Percentiles rank a stretch among this genome's conserved stretches.
Conservation (phyloP, 2,329 filamentous ascomycete species). For the Colletotrichum endophyticum region DNA sequence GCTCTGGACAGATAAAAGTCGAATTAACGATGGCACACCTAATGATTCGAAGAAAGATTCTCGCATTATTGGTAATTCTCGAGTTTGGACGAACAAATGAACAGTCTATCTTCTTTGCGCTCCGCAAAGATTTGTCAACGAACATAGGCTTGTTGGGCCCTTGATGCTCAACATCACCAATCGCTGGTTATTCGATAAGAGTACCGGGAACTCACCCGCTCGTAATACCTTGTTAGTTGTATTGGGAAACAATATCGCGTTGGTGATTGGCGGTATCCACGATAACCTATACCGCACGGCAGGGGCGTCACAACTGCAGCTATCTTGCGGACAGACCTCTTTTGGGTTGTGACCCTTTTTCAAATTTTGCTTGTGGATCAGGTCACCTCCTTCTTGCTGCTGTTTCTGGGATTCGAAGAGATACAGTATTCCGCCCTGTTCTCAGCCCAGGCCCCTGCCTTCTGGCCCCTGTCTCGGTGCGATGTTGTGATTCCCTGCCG, state of each 20-base stretch:
- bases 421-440: not conserved
- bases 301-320: not conserved
- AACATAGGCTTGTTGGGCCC: not conserved
- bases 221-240: not conserved
- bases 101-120: not conserved
- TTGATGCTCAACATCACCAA: not conserved
- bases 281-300: not conserved
- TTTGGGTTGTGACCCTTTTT: not conserved
- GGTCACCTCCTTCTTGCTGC: not conserved
- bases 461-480: not conserved
- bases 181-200: not conserved
- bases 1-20: not conserved
- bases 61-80: not conserved
- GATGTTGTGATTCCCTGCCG: not conserved
- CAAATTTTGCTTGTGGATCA: not conserved
- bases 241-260: not conserved
- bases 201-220: not conserved
- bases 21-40: not conserved
- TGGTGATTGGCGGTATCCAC: not conserved
- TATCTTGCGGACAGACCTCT: too few relatives aligned
- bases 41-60: not conserved
- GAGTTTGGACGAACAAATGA: not conserved
- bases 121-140: not conserved
- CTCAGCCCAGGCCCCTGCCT: not conserved
- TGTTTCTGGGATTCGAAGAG: not conserved